Percentiles rank a stretch among this genome's conserved stretches.
Evolutionary conservation across 371 early-diverging fungal genomes (phyloP).

Genomic region (Actinomortierella wolfii): DNA sequence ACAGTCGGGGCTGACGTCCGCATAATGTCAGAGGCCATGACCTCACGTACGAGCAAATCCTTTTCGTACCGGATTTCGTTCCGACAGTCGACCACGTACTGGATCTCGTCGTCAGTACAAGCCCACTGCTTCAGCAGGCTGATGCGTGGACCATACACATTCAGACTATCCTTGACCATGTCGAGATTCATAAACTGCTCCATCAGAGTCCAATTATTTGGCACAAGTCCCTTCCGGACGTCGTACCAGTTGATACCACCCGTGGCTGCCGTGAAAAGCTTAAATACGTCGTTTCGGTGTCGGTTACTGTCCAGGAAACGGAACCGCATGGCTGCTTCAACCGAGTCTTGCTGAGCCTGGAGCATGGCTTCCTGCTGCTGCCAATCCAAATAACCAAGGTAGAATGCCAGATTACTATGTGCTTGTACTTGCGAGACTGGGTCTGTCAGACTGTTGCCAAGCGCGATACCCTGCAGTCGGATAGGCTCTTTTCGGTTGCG

Average conservation of each 20-base stretch:
- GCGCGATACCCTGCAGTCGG: slow-evolving; percentile 53
- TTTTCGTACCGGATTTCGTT: slow-evolving; percentile 39
- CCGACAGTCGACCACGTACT: slow-evolving; percentile 17
- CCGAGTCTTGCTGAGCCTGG: slow-evolving; percentile 39
- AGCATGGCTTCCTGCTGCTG: slow-evolving; percentile 48
- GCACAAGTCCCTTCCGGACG: slow-evolving; percentile 58
- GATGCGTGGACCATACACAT: slow-evolving; percentile 41
- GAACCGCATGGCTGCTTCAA: slow-evolving; percentile 42
- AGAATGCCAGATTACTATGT: slow-evolving; percentile 61
- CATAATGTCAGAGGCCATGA: slow-evolving; percentile 62
- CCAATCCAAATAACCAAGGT: slow-evolving; percentile 45
- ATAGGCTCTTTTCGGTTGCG: slow-evolving; percentile 7
- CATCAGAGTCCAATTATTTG: slow-evolving; percentile 58
- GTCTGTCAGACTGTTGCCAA: slow-evolving; percentile 65
- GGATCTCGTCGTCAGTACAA: slow-evolving; percentile 17
- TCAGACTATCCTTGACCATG: slow-evolving; percentile 54
- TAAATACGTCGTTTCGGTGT: slow-evolving; percentile 55
- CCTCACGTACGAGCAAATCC: slow-evolving; percentile 51
- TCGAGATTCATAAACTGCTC: slow-evolving; percentile 52
- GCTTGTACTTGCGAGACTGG: slow-evolving; percentile 56
- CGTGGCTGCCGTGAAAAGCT: slow-evolving; percentile 56
- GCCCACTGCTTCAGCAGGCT: slow-evolving; percentile 17
- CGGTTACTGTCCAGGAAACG: slow-evolving; percentile 50
- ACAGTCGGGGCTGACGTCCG: slow-evolving; percentile 55
- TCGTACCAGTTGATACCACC: slow-evolving; percentile 73